Evolutionary conservation across 345 rosid genomes (phyloP).

Genomic region (Capsella bursapastoris): DNA sequence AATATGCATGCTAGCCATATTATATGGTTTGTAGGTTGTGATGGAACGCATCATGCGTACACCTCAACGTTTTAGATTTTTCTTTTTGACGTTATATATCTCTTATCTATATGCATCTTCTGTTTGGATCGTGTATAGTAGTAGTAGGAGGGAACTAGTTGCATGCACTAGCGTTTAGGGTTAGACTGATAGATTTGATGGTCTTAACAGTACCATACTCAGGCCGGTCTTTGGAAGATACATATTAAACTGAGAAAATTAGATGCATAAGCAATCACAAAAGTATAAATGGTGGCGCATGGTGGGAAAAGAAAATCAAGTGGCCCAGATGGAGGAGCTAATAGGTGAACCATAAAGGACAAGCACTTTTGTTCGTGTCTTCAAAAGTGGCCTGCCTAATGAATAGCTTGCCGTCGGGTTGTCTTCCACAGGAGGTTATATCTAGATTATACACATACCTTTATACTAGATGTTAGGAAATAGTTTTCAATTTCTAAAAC

Average conservation of each 20-base stretch:
- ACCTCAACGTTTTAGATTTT: background rate
- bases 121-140: too few relatives aligned
- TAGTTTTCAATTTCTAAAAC: background rate
- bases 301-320: conserved; percentile 13
- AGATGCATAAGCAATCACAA: conserved; percentile 5
- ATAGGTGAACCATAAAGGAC: conserved; percentile 38
- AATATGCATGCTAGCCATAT: background rate
- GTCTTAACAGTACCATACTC: too few relatives aligned
- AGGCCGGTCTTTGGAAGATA: background rate
- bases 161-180: too few relatives aligned
- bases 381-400: conserved; percentile 42
- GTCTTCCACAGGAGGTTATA: conserved; percentile 37
- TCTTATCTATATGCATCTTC: background rate
- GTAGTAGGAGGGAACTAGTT: too few relatives aligned
- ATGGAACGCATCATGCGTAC: background rate
- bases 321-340: conserved; percentile 5
- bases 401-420: conserved; percentile 47
- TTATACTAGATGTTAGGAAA: background rate
- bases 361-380: conserved; percentile 42
- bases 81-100: too few relatives aligned
- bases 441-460: conserved; percentile 16
- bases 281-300: conserved; percentile 11
- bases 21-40: background rate
- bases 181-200: too few relatives aligned
- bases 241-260: background rate